A percentile compares a stretch with the other conserved stretches of the same genome.
These are phyloP conservation scores for Adansonia rubrostipa DNA, from an alignment of 441 rosid genomes.

Conservation along the genomic window DNA sequence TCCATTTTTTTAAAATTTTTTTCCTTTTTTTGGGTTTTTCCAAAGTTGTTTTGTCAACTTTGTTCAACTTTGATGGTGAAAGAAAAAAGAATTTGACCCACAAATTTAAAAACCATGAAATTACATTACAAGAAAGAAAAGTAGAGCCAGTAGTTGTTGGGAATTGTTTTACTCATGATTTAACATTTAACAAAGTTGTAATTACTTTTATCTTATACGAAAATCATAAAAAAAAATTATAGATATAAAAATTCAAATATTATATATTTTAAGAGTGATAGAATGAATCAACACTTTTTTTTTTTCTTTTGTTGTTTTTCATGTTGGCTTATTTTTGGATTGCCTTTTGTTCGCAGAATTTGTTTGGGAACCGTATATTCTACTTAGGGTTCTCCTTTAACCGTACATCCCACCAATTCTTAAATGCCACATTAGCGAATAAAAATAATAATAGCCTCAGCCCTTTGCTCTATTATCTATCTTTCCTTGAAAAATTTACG, in stretches of 20 bases:
- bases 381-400: slow-evolving; percentile 23
- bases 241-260: no score
- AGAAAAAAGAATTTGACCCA: neutral
- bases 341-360: neutral
- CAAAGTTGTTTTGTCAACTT: neutral
- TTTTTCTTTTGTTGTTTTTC: no score
- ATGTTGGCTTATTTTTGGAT: neutral
- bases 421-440: slow-evolving; percentile 18
- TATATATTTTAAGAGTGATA: no score
- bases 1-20: neutral
- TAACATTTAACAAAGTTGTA: neutral
- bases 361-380: slow-evolving; percentile 13
- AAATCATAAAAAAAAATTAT: no score
- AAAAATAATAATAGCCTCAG: neutral
- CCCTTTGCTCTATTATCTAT: no score
- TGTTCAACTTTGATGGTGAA: neutral
- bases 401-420: slow-evolving; percentile 11
- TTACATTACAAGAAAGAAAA: slow-evolving; percentile 4
- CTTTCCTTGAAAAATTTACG: slow-evolving; percentile 27
- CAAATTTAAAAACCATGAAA: slow-evolving; percentile 13
- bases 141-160: neutral
- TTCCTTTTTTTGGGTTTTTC: neutral
- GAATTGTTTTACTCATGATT: neutral
- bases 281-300: neutral
- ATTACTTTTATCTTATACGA: neutral